Evolutionary conservation across 768 basidiomycete genomes (phyloP).

Genomic region (Termitomyces sp.): DNA sequence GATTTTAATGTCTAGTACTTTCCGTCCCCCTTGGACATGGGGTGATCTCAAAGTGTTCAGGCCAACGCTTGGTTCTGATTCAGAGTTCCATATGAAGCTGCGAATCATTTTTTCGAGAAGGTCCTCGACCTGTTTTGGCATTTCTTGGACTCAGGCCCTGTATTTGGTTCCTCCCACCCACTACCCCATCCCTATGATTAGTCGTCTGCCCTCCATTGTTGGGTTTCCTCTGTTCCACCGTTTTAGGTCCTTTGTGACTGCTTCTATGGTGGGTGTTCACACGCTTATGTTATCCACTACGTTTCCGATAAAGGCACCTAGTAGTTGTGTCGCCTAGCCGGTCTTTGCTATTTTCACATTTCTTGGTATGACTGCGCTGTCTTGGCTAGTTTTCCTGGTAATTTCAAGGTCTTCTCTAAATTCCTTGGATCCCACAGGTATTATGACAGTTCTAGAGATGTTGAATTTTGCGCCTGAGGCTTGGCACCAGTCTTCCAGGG

Average conservation of each 20-base stretch:
- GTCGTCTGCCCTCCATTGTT: constrained; percentile 2
- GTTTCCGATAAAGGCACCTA: too few species aligned
- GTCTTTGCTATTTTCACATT: too few species aligned
- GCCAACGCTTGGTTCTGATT: constrained; percentile 9
- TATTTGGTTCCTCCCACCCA: constrained; percentile 18
- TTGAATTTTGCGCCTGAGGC: neutral
- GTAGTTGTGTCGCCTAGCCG: too few species aligned
- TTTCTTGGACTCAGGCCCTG: constrained; percentile 27
- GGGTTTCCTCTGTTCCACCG: too few species aligned
- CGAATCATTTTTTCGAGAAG: constrained; percentile 1
- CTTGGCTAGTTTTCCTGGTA: too few species aligned
- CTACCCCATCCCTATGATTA: constrained; percentile 18
- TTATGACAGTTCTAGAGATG: neutral
- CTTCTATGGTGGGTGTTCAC: neutral
- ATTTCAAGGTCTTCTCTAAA: too few species aligned
- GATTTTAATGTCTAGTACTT: constrained; percentile 16
- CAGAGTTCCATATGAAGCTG: constrained; percentile 23
- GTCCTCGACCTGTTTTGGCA: constrained; percentile 21
- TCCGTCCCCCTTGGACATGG: neutral
- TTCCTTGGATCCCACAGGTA: too few species aligned
- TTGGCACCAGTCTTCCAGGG: neutral
- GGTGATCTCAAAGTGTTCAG: constrained; percentile 12
- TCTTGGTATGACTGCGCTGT: too few species aligned
- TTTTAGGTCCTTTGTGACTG: too few species aligned
- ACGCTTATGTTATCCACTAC: neutral